Conservation (phyloP, 805 yeast species). For the Wickerhamomyces silvicola region DNA sequence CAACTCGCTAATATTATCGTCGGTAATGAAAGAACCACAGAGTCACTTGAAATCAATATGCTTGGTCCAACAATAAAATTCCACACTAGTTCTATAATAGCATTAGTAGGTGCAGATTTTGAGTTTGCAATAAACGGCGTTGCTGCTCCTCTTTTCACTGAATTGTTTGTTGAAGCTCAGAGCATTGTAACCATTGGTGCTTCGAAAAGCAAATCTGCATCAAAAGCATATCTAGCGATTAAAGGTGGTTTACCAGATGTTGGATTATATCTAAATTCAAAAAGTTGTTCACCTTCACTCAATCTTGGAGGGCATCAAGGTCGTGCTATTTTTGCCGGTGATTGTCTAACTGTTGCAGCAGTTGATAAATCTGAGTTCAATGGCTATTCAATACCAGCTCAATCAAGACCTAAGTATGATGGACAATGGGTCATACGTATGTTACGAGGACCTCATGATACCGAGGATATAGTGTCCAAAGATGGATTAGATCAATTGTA, state of each 20-base stretch:
- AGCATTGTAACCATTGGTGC: conserved; percentile 21
- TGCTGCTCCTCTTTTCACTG: conserved; percentile 19
- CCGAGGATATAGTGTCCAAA: conserved; percentile 22
- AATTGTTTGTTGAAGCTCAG: conserved; percentile 17
- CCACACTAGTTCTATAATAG: conserved; percentile 17
- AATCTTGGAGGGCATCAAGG: conserved; percentile 27
- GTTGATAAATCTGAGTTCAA: conserved; percentile 1
- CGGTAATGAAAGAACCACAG: conserved; percentile 17
- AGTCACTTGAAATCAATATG: conserved; percentile 22
- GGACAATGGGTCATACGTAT: conserved; percentile 17
- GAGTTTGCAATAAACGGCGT: conserved; percentile 8
- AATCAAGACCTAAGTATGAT: conserved; percentile 13
- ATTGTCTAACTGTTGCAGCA: conserved; percentile 18
- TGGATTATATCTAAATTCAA: conserved; percentile 24
- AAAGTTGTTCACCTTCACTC: conserved; percentile 24
- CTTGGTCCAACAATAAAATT: conserved; percentile 23
- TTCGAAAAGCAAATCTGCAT: conserved; percentile 8
- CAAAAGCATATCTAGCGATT: conserved; percentile 22
- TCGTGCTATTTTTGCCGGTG: conserved; percentile 23
- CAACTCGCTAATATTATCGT: conserved; percentile 23
- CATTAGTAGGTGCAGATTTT: conserved; percentile 22
- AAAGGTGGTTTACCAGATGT: conserved; percentile 27
- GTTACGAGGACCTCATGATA: conserved; percentile 25
- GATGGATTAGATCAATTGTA: conserved; percentile 21
- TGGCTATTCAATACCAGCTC: conserved; percentile 15